A percentile compares a stretch with the other conserved stretches of the same genome.
Evolutionary conservation across 805 yeast species (phyloP).

Genomic region (Candida orba): DNA sequence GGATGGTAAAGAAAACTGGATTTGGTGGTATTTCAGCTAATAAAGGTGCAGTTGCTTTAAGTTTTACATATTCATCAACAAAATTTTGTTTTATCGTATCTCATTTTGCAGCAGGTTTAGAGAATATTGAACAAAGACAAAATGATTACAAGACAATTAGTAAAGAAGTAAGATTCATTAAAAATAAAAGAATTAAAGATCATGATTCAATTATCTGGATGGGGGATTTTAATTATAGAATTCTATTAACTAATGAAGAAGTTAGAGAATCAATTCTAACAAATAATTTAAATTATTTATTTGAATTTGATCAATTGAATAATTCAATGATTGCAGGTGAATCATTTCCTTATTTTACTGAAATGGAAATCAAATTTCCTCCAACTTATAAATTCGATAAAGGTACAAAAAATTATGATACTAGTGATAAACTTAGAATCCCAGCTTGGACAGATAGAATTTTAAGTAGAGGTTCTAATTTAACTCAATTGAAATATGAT

Average conservation of each 20-base stretch:
- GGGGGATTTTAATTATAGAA: constrained; percentile 91
- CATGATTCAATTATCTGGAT: constrained; percentile 83
- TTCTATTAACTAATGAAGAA: constrained; percentile 61
- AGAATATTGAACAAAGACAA: constrained; percentile 75
- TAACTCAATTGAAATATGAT: constrained; percentile 56
- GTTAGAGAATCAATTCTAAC: constrained; percentile 51
- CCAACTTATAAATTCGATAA: constrained; percentile 96
- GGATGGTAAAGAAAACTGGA: constrained; percentile 83
- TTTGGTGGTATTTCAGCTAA: constrained; percentile 84
- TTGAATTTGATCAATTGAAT: constrained; percentile 71
- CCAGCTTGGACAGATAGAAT: constrained; percentile 99
- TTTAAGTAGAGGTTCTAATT: constrained; percentile 51
- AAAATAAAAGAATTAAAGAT: constrained; percentile 52
- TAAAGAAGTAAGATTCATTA: constrained; percentile 59
- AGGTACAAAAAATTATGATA: constrained; percentile 74
- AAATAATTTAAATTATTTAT: constrained; percentile 42
- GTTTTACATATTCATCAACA: constrained; percentile 59
- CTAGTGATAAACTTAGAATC: constrained; percentile 84
- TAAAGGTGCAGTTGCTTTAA: constrained; percentile 73
- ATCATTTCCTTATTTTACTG: constrained; percentile 76
- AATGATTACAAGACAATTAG: constrained; percentile 77
- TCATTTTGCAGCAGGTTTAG: constrained; percentile 91
- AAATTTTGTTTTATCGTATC: constrained; percentile 74
- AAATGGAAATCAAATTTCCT: constrained; percentile 67
- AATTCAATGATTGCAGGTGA: constrained; percentile 70